Evolutionary conservation across 768 basidiomycete species (phyloP), one percentile per base, ranked within the genome.

Genomic region (Termitomyces sp.): DNA sequence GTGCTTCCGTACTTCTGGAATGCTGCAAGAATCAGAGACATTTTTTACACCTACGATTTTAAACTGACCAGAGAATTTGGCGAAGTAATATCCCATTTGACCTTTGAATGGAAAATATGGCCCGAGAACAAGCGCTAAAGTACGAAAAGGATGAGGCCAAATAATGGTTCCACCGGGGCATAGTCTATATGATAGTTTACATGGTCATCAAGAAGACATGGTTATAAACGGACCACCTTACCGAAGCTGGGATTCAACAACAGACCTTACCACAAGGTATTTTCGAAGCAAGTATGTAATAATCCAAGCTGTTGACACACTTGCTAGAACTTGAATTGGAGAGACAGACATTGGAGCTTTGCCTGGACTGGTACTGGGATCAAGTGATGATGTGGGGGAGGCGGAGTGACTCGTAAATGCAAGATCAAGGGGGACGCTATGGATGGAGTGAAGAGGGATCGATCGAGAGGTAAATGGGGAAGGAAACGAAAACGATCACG

Each of bases 1-100:
- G 78, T 79, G 54, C 69, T 72, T 27, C 77, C 70, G 40, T 73
- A 70, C 51, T 71, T 65, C 39, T 61, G 61, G 61, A 76, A 77
- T n/a, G 66, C 78, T 79, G 40, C n/a, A 32, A 41, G 10, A 25
- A 6, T 34, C 12, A 37, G 28, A 11, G 3, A 42, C 4, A 42
- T 42, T 12, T 11, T n/a, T 23, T 25, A 41, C 1, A 21, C 1
- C 9, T n/a, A 3, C 27, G 0, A 9, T 23, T 21, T 51, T 21
- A 9, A 11, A 66, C 74, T 12, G 55, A 79, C 78, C 25, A 1
- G 67, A 66, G 45, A 79, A 76, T 47, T 69, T 66, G 8, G 55
- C 73, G 21, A 59, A 70, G 32, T 68, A 73, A 27, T 67, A 65
- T 5, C 72, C 78, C 11, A 67, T 59, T 46, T 69, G 70, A 14